Conservation (phyloP, 306 rosid species). For the Senna siamea region DNA sequence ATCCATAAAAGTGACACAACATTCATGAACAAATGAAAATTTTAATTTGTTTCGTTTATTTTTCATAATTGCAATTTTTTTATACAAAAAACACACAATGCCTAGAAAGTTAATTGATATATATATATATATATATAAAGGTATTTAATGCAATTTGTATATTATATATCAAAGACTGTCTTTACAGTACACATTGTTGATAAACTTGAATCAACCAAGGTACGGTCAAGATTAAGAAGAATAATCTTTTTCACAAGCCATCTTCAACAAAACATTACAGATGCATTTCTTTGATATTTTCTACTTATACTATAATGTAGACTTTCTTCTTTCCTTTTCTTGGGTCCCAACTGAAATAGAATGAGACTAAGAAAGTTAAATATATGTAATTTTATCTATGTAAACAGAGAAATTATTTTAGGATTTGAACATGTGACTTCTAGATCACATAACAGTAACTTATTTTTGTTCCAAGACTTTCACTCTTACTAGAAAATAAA, state of each 20-base stretch:
- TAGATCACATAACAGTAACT: too few species aligned
- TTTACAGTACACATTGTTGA: background rate
- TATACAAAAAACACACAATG: too few species aligned
- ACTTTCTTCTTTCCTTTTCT: conserved; percentile 6
- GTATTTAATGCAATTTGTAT: too few species aligned
- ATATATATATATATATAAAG: too few species aligned
- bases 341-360: background rate
- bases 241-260: background rate
- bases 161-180: too few species aligned
- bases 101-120: too few species aligned
- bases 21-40: background rate
- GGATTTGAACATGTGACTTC: too few species aligned
- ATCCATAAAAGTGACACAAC: conserved; percentile 27
- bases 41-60: background rate
- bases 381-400: too few species aligned
- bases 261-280: conserved; percentile 20
- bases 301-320: background rate
- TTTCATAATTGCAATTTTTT: background rate
- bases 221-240: background rate
- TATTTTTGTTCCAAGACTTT: too few species aligned
- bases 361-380: too few species aligned
- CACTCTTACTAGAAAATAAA: too few species aligned
- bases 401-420: too few species aligned
- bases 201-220: background rate
- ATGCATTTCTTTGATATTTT: background rate